phyloP scores from a whole-genome alignment of 441 rosid species.

The Breynia disticha region DNA sequence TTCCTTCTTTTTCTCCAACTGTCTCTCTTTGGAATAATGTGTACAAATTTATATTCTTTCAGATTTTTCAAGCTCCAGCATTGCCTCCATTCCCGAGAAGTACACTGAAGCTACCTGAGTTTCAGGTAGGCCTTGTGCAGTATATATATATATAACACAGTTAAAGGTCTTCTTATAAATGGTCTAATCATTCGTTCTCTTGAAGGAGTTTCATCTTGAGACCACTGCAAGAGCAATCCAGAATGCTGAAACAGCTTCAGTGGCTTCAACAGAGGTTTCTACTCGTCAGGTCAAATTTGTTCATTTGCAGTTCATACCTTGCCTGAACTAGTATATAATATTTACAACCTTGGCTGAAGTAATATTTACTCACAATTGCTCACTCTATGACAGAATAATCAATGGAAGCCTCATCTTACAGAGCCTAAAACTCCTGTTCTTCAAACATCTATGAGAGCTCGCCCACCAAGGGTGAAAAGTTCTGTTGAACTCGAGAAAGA shows the following conservation, averaged over 20 bases:
- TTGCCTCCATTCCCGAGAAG: constrained; percentile 58
- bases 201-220: constrained; percentile 83
- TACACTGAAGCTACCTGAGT: constrained; percentile 68
- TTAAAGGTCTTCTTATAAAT: neutral
- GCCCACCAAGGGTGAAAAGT: constrained; percentile 67
- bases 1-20: constrained; percentile 1
- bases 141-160: neutral
- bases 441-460: constrained; percentile 77
- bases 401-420: constrained; percentile 56
- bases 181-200: constrained; percentile 5
- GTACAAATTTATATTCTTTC: neutral
- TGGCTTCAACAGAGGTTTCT: constrained; percentile 62
- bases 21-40: neutral
- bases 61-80: constrained; percentile 32
- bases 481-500: constrained; percentile 78
- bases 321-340: neutral
- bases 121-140: constrained; percentile 41
- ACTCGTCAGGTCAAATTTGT: constrained; percentile 51
- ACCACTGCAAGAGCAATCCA: constrained; percentile 73
- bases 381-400: constrained; percentile 33
- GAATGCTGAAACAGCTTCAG: constrained; percentile 70
- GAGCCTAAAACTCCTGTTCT: constrained; percentile 77
- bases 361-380: constrained; percentile 8
- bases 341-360: no score
- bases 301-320: neutral